Percentiles rank a stretch among this genome's conserved stretches.
These are phyloP conservation scores for Anisodus acutangulus DNA, from an alignment of 257 asterid species.

Conservation along the genomic window DNA sequence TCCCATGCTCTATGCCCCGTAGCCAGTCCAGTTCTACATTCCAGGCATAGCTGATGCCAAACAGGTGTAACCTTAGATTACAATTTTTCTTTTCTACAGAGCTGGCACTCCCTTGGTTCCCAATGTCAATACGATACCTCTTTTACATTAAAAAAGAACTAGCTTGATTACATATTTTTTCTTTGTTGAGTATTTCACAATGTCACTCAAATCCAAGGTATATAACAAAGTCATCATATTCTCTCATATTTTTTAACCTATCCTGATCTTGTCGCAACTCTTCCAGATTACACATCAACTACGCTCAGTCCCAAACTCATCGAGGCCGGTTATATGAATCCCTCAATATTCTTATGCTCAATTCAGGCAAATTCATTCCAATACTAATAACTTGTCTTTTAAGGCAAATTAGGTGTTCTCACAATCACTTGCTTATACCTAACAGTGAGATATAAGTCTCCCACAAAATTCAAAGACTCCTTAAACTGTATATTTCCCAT, in stretches of 20 bases:
- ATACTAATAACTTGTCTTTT: not conserved
- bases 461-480: not conserved
- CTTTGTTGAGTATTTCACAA: not conserved
- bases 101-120: not conserved
- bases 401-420: not conserved
- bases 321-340: not conserved
- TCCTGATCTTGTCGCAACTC: not conserved
- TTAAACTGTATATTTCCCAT: not conserved
- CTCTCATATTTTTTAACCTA: not conserved
- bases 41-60: conserved; percentile 6
- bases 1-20: not conserved
- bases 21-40: not conserved
- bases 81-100: not conserved
- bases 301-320: not conserved
- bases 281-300: not conserved
- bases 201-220: not conserved
- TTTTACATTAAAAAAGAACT: not conserved
- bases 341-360: not conserved
- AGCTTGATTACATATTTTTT: not conserved
- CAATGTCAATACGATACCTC: conserved; percentile 1
- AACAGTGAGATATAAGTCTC: not conserved
- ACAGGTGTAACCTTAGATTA: not conserved
- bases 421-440: conserved; percentile 20
- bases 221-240: conserved; percentile 2
- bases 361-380: not conserved